Conservation (phyloP, 192 early-diverging fungal species). For the Haplosporangium gracile region DNA sequence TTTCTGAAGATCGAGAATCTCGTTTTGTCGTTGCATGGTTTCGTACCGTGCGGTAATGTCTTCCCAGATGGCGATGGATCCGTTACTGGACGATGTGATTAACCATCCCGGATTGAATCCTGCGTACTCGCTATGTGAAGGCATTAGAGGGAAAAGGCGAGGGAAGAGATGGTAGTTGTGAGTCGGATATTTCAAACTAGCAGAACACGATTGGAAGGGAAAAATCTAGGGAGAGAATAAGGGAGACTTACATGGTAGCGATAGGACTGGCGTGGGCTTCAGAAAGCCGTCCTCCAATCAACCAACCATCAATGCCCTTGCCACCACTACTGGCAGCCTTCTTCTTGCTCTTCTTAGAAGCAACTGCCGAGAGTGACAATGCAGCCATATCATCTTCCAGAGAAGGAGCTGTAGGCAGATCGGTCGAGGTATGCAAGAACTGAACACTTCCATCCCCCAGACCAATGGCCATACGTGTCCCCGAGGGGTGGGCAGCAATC, state of each 20-base stretch:
- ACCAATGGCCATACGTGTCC: conserved; percentile 57
- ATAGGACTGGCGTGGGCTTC: conserved; percentile 36
- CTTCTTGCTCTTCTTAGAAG: conserved; percentile 41
- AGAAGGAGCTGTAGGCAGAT: conserved; percentile 28
- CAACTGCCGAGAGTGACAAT: neutral
- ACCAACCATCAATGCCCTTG: conserved; percentile 18
- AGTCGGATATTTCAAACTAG: neutral
- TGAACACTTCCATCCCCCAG: conserved; percentile 63
- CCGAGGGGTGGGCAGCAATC: conserved; percentile 53
- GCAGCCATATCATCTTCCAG: neutral
- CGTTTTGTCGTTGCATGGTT: conserved; percentile 14
- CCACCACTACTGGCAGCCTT: conserved; percentile 23
- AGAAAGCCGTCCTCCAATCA: conserved; percentile 29
- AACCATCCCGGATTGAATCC: conserved; percentile 48
- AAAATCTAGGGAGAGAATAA: neutral
- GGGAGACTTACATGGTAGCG: conserved; percentile 33
- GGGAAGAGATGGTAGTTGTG: neutral
- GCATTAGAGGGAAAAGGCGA: neutral
- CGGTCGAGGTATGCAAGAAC: conserved; percentile 43
- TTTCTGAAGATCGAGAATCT: neutral
- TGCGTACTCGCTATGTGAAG: conserved; percentile 36
- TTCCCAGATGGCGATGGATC: conserved; percentile 49
- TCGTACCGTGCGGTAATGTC: conserved; percentile 28
- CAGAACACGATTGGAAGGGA: neutral
- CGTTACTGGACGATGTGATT: conserved; percentile 33